Conservation (phyloP, 1,284 basidiomycete genomes). For the Takashimella tepidaria region DNA sequence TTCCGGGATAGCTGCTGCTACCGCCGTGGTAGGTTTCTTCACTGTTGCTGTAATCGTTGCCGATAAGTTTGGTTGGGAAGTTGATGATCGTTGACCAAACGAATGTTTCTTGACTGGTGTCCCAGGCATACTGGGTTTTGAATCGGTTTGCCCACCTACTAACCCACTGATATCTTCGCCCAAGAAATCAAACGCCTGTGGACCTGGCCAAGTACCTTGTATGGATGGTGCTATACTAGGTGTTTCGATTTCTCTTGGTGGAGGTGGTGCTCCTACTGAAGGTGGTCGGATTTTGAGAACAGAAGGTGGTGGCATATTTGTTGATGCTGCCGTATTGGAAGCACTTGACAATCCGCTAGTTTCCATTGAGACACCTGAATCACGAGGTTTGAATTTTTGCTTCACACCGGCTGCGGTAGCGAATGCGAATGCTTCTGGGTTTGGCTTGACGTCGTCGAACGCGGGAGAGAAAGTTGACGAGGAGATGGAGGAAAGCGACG, state of each 20-base stretch:
- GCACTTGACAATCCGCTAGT: constrained; percentile 11
- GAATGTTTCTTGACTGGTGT: constrained; percentile 48
- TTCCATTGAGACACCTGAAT: constrained; percentile 39
- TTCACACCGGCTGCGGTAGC: constrained; percentile 30
- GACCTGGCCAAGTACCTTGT: constrained; percentile 27
- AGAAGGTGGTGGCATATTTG: constrained; percentile 13
- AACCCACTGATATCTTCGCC: constrained; percentile 34
- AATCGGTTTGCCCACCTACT: constrained; percentile 20
- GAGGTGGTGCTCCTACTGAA: constrained; percentile 27
- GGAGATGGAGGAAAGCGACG: constrained; percentile 36
- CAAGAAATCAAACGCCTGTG: constrained; percentile 37
- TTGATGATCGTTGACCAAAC: constrained; percentile 25
- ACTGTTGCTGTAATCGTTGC: constrained; percentile 11
- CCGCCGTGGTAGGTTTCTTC: constrained; percentile 17
- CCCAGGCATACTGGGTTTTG: constrained; percentile 44
- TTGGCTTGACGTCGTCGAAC: constrained; percentile 48
- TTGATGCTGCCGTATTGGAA: not conserved
- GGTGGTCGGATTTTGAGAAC: constrained; percentile 24
- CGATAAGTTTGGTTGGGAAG: constrained; percentile 21
- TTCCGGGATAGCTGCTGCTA: constrained; percentile 6
- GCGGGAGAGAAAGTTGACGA: constrained; percentile 28
- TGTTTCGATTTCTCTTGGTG: constrained; percentile 26
- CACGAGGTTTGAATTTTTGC: constrained; percentile 46
- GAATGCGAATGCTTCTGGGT: constrained; percentile 45
- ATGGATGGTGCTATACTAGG: constrained; percentile 26